These are phyloP conservation scores for Yarrowia porcina DNA, from an alignment of 805 yeast genomes.

Conservation along the genomic window DNA sequence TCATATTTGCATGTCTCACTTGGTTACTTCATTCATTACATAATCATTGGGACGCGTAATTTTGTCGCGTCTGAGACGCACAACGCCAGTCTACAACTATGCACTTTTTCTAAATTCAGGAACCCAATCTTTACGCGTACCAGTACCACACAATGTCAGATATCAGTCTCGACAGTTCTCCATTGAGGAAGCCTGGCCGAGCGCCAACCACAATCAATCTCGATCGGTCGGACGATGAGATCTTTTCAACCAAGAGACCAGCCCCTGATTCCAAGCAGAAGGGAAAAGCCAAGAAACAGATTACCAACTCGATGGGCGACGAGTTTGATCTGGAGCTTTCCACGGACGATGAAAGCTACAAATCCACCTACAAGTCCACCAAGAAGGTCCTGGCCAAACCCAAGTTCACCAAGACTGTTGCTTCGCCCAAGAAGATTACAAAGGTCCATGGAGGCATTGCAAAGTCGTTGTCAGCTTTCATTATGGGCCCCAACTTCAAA, in stretches of 20 bases:
- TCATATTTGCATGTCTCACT: too few relatives aligned
- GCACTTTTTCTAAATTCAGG: too few relatives aligned
- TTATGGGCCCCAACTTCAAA: slow-evolving; percentile 8
- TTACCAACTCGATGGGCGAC: slow-evolving; percentile 5
- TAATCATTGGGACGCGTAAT: background rate
- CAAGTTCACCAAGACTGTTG: too few relatives aligned
- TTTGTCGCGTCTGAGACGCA: background rate
- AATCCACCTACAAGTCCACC: background rate
- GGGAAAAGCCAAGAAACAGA: background rate
- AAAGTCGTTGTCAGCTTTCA: background rate
- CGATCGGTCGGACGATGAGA: background rate
- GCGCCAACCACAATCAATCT: too few relatives aligned
- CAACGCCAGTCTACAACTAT: background rate
- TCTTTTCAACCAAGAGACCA: background rate
- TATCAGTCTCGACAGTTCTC: background rate
- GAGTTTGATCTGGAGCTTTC: slow-evolving; percentile 2
- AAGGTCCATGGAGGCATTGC: slow-evolving; percentile 13
- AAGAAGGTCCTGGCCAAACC: background rate
- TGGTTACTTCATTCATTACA: too few relatives aligned
- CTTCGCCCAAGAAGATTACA: slow-evolving; percentile 13
- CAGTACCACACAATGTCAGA: background rate
- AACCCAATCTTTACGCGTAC: background rate
- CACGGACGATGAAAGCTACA: background rate
- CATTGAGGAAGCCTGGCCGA: background rate
- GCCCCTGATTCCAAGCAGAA: background rate